Evolutionary conservation across 2,329 filamentous ascomycete species (phyloP), one percentile per base, ranked within the genome.

Genomic region (Paecilomyces sp.): DNA sequence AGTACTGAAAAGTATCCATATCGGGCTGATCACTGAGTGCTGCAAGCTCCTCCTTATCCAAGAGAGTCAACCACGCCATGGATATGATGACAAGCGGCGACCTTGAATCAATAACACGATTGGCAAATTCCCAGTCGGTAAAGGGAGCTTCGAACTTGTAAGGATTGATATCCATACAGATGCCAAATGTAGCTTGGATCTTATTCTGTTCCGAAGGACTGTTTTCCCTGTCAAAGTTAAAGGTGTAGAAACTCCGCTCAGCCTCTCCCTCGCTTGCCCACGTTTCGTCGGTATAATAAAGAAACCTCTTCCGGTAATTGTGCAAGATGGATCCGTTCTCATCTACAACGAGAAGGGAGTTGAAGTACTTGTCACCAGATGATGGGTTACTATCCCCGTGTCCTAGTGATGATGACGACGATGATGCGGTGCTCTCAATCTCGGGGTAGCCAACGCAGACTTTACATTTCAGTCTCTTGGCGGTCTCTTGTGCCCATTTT

Each of bases 361-460:
- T 88, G 74, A 85, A 88, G 64, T 79, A 75, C 50, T 70, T 77
- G 11, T 67, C 62, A 36, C 62, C 41, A 7, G 41, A n/a, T 41
- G 11, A n/a, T n/a, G 41, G 3, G n/a, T 58, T 52, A n/a, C 47
- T 60, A 3, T 51, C 59, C 11, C 15, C 31, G 15, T 7, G 47
- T 12, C 22, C 31, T 47, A 8, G 31, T 3, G 41, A 25, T 13
- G 24, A 15, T 13, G 30, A 15, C 9, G 24, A 36, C 9, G 24
- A 36, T 13, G 56, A 50, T 2, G 58, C 15, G 3, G n/a, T 55
- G 31, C 54, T 58, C 52, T 68, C 71, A 13, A 79, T 68, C 64
- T 88, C 85, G 0, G 85, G 85, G 64, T 88, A 88, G 30, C 85
- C 85, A 50, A 87, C 79, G 36, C 83, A 85, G n/a, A 88, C 84